Percentiles rank a stretch among this genome's conserved stretches.
Conservation (phyloP, 805 yeast species). For the Metschnikowia hibisci region DNA sequence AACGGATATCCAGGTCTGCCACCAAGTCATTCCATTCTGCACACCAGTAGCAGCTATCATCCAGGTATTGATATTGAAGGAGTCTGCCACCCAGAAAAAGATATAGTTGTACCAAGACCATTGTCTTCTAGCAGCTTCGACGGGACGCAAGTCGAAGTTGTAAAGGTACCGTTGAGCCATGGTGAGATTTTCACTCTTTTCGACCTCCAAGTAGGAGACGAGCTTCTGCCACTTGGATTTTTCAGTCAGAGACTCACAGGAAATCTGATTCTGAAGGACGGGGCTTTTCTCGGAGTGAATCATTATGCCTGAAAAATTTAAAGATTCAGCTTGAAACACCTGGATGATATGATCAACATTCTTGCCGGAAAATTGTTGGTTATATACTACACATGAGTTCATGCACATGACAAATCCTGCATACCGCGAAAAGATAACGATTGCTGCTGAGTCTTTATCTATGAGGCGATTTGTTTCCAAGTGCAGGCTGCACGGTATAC, state of each 20-base stretch:
- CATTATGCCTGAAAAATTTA: neutral
- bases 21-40: constrained; percentile 71
- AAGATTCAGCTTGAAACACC: no score
- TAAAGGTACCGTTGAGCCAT: constrained; percentile 60
- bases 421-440: no score
- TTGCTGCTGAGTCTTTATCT: no score
- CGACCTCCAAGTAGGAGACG: constrained; percentile 23
- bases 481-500: no score
- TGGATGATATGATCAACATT: no score
- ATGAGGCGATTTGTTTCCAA: no score
- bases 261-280: constrained; percentile 6
- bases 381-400: no score
- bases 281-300: constrained; percentile 1
- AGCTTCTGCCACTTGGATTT: constrained; percentile 45
- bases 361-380: no score
- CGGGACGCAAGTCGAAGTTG: constrained; percentile 76
- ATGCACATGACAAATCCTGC: no score
- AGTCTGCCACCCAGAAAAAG: constrained; percentile 84
- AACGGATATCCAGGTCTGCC: constrained; percentile 87
- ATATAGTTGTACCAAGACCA: constrained; percentile 85
- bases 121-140: constrained; percentile 66
- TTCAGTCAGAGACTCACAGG: constrained; percentile 46
- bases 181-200: constrained; percentile 42
- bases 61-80: constrained; percentile 88
- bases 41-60: constrained; percentile 84